A percentile compares a stretch with the other conserved stretches of the same genome.
Conservation (phyloP, 371 early-diverging fungal species). For the Mucor lusitanicus region DNA sequence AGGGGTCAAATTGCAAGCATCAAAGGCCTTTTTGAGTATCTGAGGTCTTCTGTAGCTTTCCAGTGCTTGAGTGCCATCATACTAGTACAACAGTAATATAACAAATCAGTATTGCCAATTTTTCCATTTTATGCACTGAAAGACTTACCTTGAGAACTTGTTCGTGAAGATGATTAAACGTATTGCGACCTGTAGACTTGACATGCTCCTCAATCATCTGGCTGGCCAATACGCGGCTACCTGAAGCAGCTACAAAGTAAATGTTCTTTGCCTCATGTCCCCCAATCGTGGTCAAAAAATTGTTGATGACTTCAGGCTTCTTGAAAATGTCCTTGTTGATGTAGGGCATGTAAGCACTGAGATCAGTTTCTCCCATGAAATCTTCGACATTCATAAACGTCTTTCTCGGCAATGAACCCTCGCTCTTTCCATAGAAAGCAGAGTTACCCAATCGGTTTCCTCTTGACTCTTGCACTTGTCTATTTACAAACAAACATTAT, state of each 20-base stretch:
- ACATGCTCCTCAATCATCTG: slow-evolving; percentile 22
- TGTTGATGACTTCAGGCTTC: not conserved
- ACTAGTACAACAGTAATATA: too few relatives aligned
- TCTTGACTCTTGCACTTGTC: slow-evolving; percentile 61
- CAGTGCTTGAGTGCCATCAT: slow-evolving; percentile 20
- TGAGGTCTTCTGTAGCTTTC: slow-evolving; percentile 43
- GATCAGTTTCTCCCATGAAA: not conserved
- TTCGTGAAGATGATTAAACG: slow-evolving; percentile 53
- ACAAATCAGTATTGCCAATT: too few relatives aligned
- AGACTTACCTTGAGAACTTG: slow-evolving; percentile 51
- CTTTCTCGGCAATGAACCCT: not conserved
- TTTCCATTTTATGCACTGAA: too few relatives aligned
- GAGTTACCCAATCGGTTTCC: slow-evolving; percentile 65
- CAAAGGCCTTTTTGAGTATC: slow-evolving; percentile 51
- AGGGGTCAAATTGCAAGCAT: slow-evolving; percentile 43
- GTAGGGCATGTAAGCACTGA: slow-evolving; percentile 1
- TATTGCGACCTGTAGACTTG: slow-evolving; percentile 3
- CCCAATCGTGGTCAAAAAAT: not conserved
- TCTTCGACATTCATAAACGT: slow-evolving; percentile 10
- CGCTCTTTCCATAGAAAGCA: slow-evolving; percentile 39
- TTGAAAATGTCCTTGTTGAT: slow-evolving; percentile 10
- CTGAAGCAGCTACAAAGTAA: slow-evolving; percentile 47
- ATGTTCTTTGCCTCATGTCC: slow-evolving; percentile 10
- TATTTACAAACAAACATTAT: slow-evolving; percentile 1
- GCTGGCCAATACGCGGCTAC: slow-evolving; percentile 41